Conservation (phyloP, 805 yeast species). For the Pichia cephalocereana region DNA sequence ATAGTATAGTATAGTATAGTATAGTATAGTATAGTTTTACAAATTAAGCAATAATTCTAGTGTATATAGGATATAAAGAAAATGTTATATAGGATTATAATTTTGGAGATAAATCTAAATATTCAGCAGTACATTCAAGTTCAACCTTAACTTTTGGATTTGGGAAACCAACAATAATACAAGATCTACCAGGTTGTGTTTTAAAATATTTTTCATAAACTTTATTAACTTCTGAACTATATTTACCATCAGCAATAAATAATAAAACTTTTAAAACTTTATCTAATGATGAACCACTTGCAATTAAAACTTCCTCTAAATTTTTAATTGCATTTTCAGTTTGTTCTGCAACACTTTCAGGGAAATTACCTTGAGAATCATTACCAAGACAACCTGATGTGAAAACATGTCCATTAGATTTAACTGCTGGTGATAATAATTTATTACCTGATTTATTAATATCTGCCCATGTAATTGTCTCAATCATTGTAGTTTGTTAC, state of each 20-base stretch:
- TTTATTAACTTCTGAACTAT: conserved; percentile 34
- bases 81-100: not conserved
- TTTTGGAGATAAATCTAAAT: not conserved
- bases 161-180: conserved; percentile 44
- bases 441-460: conserved; percentile 22
- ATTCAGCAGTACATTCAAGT: conserved; percentile 26
- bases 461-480: conserved; percentile 29
- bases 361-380: conserved; percentile 26
- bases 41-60: no score
- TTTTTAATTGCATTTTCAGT: conserved; percentile 36
- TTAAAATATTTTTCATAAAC: conserved; percentile 39
- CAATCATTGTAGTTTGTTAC: conserved; percentile 6
- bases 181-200: conserved; percentile 44
- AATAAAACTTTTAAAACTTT: conserved; percentile 41
- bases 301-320: conserved; percentile 32
- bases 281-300: conserved; percentile 37
- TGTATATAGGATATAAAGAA: not conserved
- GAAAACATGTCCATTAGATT: conserved; percentile 34
- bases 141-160: conserved; percentile 40
- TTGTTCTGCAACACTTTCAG: conserved; percentile 37
- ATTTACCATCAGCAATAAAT: conserved; percentile 37
- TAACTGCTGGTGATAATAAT: conserved; percentile 34
- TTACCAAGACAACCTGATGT: conserved; percentile 42
- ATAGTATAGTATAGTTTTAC: no score
- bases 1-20: no score